Evolutionary conservation across 2,329 filamentous ascomycete species (phyloP).

Genomic region (Drechslerella stenobrocha): DNA sequence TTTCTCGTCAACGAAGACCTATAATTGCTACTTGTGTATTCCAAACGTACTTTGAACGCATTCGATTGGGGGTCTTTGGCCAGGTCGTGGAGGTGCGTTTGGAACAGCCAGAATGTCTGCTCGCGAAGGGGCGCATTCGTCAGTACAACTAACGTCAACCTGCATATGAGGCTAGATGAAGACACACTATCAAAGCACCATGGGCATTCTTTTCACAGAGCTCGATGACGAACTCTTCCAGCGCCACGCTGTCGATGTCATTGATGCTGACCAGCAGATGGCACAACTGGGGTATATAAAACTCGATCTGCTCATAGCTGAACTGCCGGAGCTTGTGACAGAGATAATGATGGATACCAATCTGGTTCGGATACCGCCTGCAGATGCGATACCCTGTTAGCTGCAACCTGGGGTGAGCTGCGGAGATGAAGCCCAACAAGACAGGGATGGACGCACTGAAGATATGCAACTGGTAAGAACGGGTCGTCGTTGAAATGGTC

Average conservation of each 20-base stretch:
- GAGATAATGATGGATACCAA: slow-evolving; percentile 85
- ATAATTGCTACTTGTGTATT: not conserved
- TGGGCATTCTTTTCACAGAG: slow-evolving; percentile 86
- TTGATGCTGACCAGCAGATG: slow-evolving; percentile 79
- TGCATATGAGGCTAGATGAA: slow-evolving; percentile 23
- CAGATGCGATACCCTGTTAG: slow-evolving; percentile 50
- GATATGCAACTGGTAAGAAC: slow-evolving; percentile 83
- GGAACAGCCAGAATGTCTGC: slow-evolving; percentile 87
- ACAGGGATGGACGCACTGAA: slow-evolving; percentile 67
- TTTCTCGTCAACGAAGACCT: not conserved
- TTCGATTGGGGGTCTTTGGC: slow-evolving; percentile 73
- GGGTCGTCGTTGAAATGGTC: slow-evolving; percentile 92
- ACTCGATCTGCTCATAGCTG: slow-evolving; percentile 87
- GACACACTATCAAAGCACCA: slow-evolving; percentile 74
- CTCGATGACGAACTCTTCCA: slow-evolving; percentile 85
- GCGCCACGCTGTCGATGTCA: slow-evolving; percentile 86
- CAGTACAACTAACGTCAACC: slow-evolving; percentile 41
- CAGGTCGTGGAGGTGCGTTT: slow-evolving; percentile 83
- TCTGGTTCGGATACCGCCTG: slow-evolving; percentile 85
- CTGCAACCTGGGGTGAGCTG: slow-evolving; percentile 37
- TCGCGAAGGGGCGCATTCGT: slow-evolving; percentile 5
- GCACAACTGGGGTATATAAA: slow-evolving; percentile 85
- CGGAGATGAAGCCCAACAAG: slow-evolving; percentile 50
- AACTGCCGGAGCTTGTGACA: slow-evolving; percentile 88
- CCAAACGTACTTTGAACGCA: slow-evolving; percentile 61